phyloP scores from a whole-genome alignment of 2,329 filamentous ascomycete genomes.

The Fusarium bactridioides region DNA sequence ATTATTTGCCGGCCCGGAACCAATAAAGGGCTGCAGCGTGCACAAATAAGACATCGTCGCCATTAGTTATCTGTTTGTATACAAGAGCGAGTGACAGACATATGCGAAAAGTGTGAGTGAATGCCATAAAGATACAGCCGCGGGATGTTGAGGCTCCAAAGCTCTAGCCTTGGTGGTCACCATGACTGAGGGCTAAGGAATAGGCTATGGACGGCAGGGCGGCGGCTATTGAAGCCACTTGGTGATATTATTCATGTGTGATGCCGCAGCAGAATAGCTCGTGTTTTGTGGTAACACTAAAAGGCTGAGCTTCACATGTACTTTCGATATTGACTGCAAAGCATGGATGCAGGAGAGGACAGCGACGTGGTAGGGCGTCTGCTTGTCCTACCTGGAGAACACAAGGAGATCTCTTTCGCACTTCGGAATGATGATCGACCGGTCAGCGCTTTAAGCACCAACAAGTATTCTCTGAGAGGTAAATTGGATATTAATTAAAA shows the following conservation, averaged over 20 bases:
- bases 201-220: background rate
- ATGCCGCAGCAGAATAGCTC: slow-evolving; percentile 1
- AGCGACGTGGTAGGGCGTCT: slow-evolving; percentile 8
- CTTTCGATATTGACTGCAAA: slow-evolving; percentile 1
- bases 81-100: background rate
- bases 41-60: background rate
- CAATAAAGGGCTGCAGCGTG: slow-evolving; percentile 3
- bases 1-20: slow-evolving; percentile 27
- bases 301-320: background rate
- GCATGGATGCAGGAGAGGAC: slow-evolving; percentile 2
- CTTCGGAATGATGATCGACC: background rate
- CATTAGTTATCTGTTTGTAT: background rate
- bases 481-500: background rate
- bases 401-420: background rate
- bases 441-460: background rate
- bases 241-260: background rate
- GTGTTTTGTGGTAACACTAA: slow-evolving; percentile 25
- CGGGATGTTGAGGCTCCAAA: slow-evolving; percentile 12
- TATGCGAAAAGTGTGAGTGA: background rate
- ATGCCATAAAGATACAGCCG: background rate
- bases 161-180: background rate
- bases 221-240: slow-evolving; percentile 10
- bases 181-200: background rate
- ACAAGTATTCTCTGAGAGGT: background rate
- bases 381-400: slow-evolving; percentile 10